A percentile compares a stretch with the other conserved stretches of the same genome.
Evolutionary conservation across 73 alveolate species (phyloP).

Genomic region (Breviolum minutum): DNA sequence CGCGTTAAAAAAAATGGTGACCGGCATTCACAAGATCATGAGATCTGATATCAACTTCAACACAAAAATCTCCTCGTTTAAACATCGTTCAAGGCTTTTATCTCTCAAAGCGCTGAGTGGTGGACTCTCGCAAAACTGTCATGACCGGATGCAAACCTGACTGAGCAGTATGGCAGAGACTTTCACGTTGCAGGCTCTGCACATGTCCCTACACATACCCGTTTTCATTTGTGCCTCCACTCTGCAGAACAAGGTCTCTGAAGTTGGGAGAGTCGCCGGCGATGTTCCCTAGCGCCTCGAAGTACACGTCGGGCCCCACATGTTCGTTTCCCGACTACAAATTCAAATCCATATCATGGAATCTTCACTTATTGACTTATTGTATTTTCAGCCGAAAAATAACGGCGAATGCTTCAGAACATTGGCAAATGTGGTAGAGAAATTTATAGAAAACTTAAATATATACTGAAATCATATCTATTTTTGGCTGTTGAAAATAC

Average conservation of each 20-base stretch:
- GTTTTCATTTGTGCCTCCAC: conserved; percentile 95
- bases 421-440: no score
- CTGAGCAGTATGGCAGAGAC: background rate
- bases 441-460: no score
- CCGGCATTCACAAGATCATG: no score
- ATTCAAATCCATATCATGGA: background rate
- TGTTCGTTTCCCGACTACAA: background rate
- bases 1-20: no score
- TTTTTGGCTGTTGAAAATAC: no score
- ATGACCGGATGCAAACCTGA: conserved; percentile 96
- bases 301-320: background rate
- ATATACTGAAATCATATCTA: no score
- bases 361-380: no score
- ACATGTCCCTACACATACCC: background rate
- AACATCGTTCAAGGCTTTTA: background rate
- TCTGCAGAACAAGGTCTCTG: conserved; percentile 97
- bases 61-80: background rate
- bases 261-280: conserved; percentile 98
- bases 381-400: no score
- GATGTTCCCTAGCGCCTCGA: conserved; percentile 98
- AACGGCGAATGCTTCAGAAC: no score
- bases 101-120: background rate
- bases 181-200: background rate
- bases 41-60: background rate
- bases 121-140: conserved; percentile 95